Percentiles rank a stretch among this genome's conserved stretches.
phyloP scores from a whole-genome alignment of 2,329 filamentous ascomycete species.

The Bipolaris gigantea region DNA sequence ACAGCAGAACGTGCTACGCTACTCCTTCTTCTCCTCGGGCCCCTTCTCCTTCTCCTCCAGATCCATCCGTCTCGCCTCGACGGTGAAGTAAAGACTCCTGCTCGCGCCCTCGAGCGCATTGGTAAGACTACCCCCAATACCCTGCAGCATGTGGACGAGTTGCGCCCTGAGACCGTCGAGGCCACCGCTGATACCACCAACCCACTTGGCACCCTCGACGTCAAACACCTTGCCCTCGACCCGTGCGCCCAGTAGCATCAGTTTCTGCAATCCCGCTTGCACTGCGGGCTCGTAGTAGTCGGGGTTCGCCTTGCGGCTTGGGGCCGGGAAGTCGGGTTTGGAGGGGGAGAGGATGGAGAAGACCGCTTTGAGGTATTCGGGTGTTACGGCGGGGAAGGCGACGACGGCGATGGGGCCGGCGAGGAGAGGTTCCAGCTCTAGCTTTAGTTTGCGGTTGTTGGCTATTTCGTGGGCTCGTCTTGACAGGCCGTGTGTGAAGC shows the following conservation, averaged over 20 bases:
- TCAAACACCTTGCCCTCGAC: slow-evolving; percentile 87
- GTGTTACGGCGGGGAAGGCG: slow-evolving; percentile 79
- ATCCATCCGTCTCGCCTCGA: slow-evolving; percentile 79
- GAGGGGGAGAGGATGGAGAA: slow-evolving; percentile 76
- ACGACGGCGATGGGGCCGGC: slow-evolving; percentile 79
- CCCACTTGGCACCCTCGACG: slow-evolving; percentile 68
- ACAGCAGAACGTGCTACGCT: not conserved
- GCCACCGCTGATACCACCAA: slow-evolving; percentile 77
- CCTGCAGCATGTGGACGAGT: slow-evolving; percentile 78
- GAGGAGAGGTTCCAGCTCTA: slow-evolving; percentile 73
- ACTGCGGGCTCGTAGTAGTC: slow-evolving; percentile 79
- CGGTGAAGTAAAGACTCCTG: slow-evolving; percentile 81
- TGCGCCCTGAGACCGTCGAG: slow-evolving; percentile 79
- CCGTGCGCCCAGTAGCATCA: slow-evolving; percentile 82
- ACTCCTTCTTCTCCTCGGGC: slow-evolving; percentile 24
- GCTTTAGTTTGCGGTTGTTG: slow-evolving; percentile 54
- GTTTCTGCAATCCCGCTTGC: slow-evolving; percentile 81
- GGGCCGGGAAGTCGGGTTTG: slow-evolving; percentile 71
- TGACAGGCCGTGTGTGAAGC: slow-evolving; percentile 63
- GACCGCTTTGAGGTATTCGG: slow-evolving; percentile 79
- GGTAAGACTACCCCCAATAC: slow-evolving; percentile 75
- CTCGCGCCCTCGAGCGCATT: slow-evolving; percentile 76
- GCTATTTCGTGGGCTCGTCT: slow-evolving; percentile 56
- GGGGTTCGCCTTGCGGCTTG: slow-evolving; percentile 73
- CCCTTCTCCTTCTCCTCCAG: slow-evolving; percentile 70